Evolutionary conservation across 2,329 filamentous ascomycete genomes (phyloP), one percentile per base, ranked within the genome.

Genomic region (Paraconiothyrium sp.): DNA sequence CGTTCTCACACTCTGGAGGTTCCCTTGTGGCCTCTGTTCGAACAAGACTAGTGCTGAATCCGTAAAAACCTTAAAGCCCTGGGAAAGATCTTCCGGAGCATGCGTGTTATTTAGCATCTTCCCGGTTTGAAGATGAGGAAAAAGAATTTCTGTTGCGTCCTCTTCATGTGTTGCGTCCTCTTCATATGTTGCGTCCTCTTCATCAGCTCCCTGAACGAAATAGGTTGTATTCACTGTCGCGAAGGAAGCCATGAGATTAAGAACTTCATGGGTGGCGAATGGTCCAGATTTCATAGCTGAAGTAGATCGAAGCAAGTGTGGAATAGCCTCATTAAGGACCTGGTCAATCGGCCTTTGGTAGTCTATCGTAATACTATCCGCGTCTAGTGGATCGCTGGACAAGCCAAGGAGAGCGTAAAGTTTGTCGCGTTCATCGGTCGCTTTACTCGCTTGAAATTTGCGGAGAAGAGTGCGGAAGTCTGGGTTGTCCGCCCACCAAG

Each of bases 321-420:
- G 32, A 16, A 59, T 30, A 30, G 57, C 37, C n/a, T 54, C 16
- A 27, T 59, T 39, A 54, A 54, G 37, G 35, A 59, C 49, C 32
- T 59, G 22, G 20, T 54, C 39, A 39, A 41, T 59, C 11, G 56
- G 56, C 35, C 24, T 39, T 32, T 44, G 46, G 56, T 67, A 67
- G 37, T 67, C 57, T 60, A 57, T 55, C 22, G 13, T 10, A 14
- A 64, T 55, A 48, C 43, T 54, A 41, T 61, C 10, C 4, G n/a
- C 52, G 34, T 65, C 62, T 22, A 30, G 13, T 4, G 56, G 43
- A 47, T 64, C 54, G 22, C 59, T 60, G 27, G 64, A 62, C 54
- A 67, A 55, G 49, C 61, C 60, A 20, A 65, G 5, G 50, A 64
- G 13, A 43, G 62, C 62, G 46, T 63, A 69, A 54, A 66, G 59